Percentiles rank a stretch among this genome's conserved stretches.
These are phyloP conservation scores for Fusarium temperatum DNA, from an alignment of 2,329 filamentous ascomycete species.

Conservation along the genomic window DNA sequence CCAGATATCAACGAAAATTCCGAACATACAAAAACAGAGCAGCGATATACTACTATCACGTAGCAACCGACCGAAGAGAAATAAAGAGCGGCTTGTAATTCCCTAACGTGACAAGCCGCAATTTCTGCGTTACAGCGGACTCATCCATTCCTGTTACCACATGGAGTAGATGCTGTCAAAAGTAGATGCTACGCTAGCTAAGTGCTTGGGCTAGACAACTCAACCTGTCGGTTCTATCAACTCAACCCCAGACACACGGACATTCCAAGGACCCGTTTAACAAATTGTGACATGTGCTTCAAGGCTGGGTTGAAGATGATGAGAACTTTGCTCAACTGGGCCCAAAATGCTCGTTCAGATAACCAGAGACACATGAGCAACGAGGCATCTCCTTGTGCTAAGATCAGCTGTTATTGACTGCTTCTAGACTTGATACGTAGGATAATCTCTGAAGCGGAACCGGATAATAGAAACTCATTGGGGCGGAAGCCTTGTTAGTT, in stretches of 20 bases:
- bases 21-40: neutral
- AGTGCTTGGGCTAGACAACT: neutral
- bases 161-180: constrained; percentile 7
- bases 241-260: constrained; percentile 19
- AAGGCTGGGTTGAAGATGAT: neutral
- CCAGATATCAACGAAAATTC: neutral
- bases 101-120: neutral
- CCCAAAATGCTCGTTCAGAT: neutral
- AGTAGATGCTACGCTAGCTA: neutral
- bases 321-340: neutral
- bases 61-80: neutral
- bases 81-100: neutral
- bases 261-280: constrained; percentile 5
- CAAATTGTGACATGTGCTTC: neutral
- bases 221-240: constrained; percentile 15
- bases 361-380: constrained; percentile 1
- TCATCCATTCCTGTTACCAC: neutral
- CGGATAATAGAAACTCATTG: neutral
- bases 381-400: constrained; percentile 8
- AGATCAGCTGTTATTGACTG: constrained; percentile 34
- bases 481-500: constrained; percentile 4
- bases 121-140: neutral
- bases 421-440: constrained; percentile 11
- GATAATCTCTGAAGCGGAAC: constrained; percentile 22
- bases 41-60: neutral